Evolutionary conservation across 345 rosid genomes (phyloP).

Genomic region (Euphorbia pulcherrima): DNA sequence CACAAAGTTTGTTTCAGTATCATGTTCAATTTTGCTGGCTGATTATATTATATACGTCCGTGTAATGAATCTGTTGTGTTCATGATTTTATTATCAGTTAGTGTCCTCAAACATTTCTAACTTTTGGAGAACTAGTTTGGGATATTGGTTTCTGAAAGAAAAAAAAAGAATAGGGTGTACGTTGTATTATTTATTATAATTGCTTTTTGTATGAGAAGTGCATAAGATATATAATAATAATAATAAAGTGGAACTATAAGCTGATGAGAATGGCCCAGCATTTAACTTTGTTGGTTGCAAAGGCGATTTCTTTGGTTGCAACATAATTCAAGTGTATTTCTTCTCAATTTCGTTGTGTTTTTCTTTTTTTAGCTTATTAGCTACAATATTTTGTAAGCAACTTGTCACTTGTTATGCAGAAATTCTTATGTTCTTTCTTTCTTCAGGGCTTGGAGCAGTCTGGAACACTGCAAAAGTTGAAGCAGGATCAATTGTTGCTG

Average conservation of each 20-base stretch:
- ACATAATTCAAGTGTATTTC: background rate
- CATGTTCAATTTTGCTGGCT: background rate
- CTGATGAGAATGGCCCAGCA: background rate
- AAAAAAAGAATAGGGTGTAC: conserved; percentile 1
- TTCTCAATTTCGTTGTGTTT: background rate
- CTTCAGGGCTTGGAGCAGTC: conserved; percentile 90
- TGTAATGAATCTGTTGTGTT: background rate
- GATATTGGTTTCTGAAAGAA: background rate
- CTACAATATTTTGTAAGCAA: background rate
- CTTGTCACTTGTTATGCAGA: background rate
- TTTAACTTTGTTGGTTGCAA: background rate
- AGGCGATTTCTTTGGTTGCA: background rate
- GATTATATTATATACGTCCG: background rate
- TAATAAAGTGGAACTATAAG: background rate
- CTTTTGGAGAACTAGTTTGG: background rate
- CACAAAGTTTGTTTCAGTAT: background rate
- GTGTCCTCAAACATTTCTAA: background rate
- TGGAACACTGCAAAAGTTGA: conserved; percentile 99
- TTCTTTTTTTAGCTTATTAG: background rate
- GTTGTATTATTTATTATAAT: background rate
- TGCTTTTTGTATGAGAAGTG: background rate
- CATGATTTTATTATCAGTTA: background rate
- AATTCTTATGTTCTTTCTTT: background rate
- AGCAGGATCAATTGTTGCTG: conserved; percentile 79
- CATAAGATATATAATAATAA: background rate